These are phyloP conservation scores for Boletus huronensis DNA, from an alignment of 768 basidiomycete species.

Conservation along the genomic window DNA sequence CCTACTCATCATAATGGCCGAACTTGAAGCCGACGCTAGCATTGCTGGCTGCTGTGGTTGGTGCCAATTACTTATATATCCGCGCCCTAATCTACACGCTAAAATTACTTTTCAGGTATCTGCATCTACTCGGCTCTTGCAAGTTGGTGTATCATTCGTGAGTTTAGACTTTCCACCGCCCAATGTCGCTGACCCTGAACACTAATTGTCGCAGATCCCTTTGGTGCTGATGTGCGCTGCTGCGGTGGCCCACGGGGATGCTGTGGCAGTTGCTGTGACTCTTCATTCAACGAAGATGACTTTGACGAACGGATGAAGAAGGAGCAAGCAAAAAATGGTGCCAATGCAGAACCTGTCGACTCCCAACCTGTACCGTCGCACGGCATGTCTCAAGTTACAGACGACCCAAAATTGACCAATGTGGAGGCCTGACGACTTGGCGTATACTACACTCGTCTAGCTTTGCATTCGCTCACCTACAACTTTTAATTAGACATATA, in stretches of 20 bases:
- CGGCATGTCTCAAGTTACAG: slow-evolving; percentile 14
- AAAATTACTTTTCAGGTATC: slow-evolving; percentile 12
- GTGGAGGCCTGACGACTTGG: not conserved
- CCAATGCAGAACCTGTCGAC: slow-evolving; percentile 7
- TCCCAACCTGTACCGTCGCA: slow-evolving; percentile 23
- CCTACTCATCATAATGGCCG: slow-evolving; percentile 16
- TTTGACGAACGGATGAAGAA: slow-evolving; percentile 29
- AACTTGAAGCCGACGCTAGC: slow-evolving; percentile 1
- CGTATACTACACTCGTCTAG: not conserved
- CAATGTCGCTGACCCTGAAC: not conserved
- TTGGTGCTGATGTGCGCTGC: slow-evolving; percentile 20
- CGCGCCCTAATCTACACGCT: not conserved
- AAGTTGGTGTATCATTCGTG: slow-evolving; percentile 27
- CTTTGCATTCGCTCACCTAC: not conserved
- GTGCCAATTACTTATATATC: slow-evolving; percentile 1
- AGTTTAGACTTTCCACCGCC: not conserved
- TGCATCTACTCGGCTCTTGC: slow-evolving; percentile 11
- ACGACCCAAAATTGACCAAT: slow-evolving; percentile 1
- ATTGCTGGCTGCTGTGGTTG: slow-evolving; percentile 23
- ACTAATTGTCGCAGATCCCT: slow-evolving; percentile 12
- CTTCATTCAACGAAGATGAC: slow-evolving; percentile 29
- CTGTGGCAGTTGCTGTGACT: slow-evolving; percentile 26
- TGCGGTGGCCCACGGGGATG: slow-evolving; percentile 29
- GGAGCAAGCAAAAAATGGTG: slow-evolving; percentile 18
- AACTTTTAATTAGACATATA: not conserved